phyloP scores from a whole-genome alignment of 139 green algal species.

The Coccomyxa sp. region DNA sequence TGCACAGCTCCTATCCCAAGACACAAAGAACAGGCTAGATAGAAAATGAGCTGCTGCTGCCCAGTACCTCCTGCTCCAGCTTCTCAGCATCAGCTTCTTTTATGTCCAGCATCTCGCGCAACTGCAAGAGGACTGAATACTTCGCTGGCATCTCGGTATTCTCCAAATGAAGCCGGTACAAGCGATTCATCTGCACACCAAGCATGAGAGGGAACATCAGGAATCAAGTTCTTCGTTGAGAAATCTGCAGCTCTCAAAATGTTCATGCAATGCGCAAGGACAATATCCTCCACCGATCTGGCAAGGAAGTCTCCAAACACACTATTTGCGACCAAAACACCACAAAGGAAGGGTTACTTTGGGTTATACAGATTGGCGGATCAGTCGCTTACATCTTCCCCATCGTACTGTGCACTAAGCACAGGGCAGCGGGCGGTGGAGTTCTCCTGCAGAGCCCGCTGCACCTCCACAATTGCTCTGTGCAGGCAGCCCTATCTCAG shows the following conservation, averaged over 20 bases:
- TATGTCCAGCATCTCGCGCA: constrained; percentile 33
- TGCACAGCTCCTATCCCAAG: too few relatives aligned
- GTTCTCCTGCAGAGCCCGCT: constrained; percentile 63
- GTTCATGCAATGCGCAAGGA: too few relatives aligned
- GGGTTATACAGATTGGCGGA: too few relatives aligned
- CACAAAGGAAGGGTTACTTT: too few relatives aligned
- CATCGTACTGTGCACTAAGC: constrained; percentile 36
- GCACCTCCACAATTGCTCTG: constrained; percentile 68
- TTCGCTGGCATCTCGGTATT: constrained; percentile 59
- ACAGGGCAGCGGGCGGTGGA: constrained; percentile 55
- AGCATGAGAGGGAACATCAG: background rate
- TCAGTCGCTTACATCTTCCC: constrained; percentile 23
- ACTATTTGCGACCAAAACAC: too few relatives aligned
- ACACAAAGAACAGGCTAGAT: background rate
- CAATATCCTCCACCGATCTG: too few relatives aligned
- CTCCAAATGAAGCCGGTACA: constrained; percentile 67
- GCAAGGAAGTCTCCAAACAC: too few relatives aligned
- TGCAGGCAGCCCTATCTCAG: background rate
- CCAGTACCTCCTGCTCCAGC: constrained; percentile 13
- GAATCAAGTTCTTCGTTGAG: too few relatives aligned
- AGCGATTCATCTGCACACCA: constrained; percentile 24
- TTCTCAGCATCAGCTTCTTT: constrained; percentile 5
- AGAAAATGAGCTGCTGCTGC: constrained; percentile 9
- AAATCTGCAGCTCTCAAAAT: too few relatives aligned
- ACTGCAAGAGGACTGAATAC: constrained; percentile 67